These are phyloP conservation scores for Halteria grandinella DNA, from an alignment of 73 alveolate genomes.

Conservation along the genomic window DNA sequence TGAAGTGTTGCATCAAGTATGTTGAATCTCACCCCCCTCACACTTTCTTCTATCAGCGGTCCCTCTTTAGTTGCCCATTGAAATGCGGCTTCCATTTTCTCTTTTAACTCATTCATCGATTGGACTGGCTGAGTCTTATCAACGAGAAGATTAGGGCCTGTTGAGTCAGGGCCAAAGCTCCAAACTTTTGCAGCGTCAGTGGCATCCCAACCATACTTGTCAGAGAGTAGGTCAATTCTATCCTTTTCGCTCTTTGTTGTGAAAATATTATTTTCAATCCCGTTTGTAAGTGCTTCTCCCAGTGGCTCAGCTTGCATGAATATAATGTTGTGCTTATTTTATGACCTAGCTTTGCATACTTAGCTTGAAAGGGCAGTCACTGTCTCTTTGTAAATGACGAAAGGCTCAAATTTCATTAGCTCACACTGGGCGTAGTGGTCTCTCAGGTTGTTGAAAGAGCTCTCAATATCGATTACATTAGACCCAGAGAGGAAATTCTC, in stretches of 20 bases:
- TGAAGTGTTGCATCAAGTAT: conserved; percentile 79
- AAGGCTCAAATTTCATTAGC: conserved; percentile 69
- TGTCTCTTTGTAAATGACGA: conserved; percentile 73
- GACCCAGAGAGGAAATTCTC: conserved; percentile 65
- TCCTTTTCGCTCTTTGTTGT: conserved; percentile 87
- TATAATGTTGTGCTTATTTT: conserved; percentile 98
- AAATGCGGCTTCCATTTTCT: conserved; percentile 89
- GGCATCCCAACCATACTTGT: conserved; percentile 79
- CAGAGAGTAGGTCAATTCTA: conserved; percentile 83
- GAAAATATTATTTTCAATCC: conserved; percentile 80
- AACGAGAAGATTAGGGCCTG: conserved; percentile 92
- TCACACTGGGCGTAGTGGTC: conserved; percentile 83
- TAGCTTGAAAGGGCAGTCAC: conserved; percentile 62
- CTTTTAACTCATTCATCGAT: conserved; percentile 92
- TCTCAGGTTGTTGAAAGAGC: conserved; percentile 64
- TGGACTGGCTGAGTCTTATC: conserved; percentile 90
- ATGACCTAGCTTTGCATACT: conserved; percentile 96
- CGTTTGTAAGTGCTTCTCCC: conserved; percentile 88
- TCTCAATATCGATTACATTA: conserved; percentile 77
- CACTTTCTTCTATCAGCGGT: conserved; percentile 89
- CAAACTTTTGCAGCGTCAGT: conserved; percentile 86
- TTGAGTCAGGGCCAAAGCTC: conserved; percentile 96
- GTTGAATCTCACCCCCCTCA: conserved; percentile 96
- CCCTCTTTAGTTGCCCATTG: conserved; percentile 97
- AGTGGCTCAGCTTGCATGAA: conserved; percentile 91